These are phyloP conservation scores for Ustilago xerochloae DNA, from an alignment of 1,284 basidiomycete species.

Conservation along the genomic window DNA sequence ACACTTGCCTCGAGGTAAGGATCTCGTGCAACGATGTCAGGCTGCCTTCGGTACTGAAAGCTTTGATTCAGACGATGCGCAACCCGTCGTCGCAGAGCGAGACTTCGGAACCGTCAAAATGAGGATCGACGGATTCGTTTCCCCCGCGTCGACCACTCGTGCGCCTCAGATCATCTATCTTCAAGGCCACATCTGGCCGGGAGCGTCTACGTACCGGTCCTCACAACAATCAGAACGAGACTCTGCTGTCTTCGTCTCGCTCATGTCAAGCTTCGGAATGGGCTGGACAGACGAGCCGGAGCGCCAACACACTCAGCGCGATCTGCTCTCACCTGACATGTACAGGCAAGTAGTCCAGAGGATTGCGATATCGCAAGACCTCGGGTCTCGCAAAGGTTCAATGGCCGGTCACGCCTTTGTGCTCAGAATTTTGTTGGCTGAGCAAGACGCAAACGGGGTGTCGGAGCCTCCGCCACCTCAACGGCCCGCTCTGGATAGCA, in stretches of 20 bases:
- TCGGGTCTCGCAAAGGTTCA: no score
- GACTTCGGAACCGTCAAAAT: slow-evolving; percentile 9
- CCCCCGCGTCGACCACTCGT: background rate
- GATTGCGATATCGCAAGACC: background rate
- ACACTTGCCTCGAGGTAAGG: slow-evolving; percentile 2
- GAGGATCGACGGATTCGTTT: slow-evolving; percentile 12
- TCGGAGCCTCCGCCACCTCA: background rate
- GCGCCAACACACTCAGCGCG: background rate
- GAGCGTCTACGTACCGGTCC: background rate
- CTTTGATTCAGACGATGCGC: background rate
- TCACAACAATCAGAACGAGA: slow-evolving; percentile 3
- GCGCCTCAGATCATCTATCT: slow-evolving; percentile 14
- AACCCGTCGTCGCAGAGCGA: background rate
- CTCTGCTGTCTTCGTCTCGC: slow-evolving; percentile 3
- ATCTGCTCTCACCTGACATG: background rate
- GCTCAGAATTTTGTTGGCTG: slow-evolving; percentile 2
- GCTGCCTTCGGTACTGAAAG: slow-evolving; percentile 6
- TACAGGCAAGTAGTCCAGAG: slow-evolving; percentile 13
- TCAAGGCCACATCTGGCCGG: slow-evolving; percentile 13
- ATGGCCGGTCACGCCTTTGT: slow-evolving; percentile 2
- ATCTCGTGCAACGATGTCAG: slow-evolving; percentile 12
- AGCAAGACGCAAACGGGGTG: background rate
- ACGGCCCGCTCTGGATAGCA: background rate
- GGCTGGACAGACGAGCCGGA: slow-evolving; percentile 7
- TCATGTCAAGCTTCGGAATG: slow-evolving; percentile 11